These are phyloP conservation scores for Immersiella caudata DNA, from an alignment of 495 filamentous ascomycete genomes.

Conservation along the genomic window DNA sequence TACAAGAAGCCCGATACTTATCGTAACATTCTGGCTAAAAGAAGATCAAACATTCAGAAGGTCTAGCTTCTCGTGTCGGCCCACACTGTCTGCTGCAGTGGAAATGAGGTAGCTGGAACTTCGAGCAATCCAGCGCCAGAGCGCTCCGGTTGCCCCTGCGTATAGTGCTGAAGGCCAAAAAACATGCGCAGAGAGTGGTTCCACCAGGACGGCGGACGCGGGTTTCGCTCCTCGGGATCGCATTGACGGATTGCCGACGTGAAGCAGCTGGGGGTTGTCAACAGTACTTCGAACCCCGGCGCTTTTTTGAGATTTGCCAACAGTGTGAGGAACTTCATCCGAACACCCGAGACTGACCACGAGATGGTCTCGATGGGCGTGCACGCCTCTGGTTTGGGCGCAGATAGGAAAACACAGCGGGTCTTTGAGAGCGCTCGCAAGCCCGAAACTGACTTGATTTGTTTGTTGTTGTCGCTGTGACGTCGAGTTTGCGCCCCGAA, in stretches of 20 bases:
- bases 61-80: conserved; percentile 20
- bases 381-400: background rate
- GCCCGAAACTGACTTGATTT: too few relatives aligned
- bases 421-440: too few relatives aligned
- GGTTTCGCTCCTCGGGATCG: conserved; percentile 4
- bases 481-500: background rate
- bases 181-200: background rate
- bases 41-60: conserved; percentile 47
- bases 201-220: background rate
- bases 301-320: conserved; percentile 27
- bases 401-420: too few relatives aligned
- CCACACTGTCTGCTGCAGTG: conserved; percentile 20
- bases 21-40: conserved; percentile 50
- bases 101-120: conserved; percentile 15
- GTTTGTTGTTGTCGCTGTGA: conserved; percentile 1
- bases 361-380: conserved; percentile 22
- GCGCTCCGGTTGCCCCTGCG: conserved; percentile 17
- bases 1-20: conserved; percentile 23
- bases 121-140: conserved; percentile 2
- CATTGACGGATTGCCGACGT: conserved; percentile 24
- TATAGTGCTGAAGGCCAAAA: conserved; percentile 7
- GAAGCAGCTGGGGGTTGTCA: conserved; percentile 14
- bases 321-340: conserved; percentile 28
- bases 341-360: conserved; percentile 33
- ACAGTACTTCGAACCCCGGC: conserved; percentile 8